Conservation (phyloP, 495 filamentous ascomycete genomes). For the Hypoxylon rickii region DNA sequence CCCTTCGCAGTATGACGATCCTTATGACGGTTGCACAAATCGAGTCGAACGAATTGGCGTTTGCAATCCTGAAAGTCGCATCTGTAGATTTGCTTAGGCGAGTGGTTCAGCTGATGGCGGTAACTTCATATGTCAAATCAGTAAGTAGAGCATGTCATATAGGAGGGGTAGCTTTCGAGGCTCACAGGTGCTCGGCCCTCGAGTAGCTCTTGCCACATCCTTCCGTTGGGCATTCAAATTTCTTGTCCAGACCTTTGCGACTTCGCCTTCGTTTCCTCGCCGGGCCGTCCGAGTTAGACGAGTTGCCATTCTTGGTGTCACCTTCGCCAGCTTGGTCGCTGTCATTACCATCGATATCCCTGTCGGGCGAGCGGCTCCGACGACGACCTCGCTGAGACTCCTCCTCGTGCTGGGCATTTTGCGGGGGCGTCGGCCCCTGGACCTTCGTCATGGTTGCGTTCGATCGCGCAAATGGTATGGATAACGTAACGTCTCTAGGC, state of each 20-base stretch:
- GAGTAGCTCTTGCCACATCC: slow-evolving; percentile 97
- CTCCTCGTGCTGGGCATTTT: slow-evolving; percentile 49
- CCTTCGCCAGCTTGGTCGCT: slow-evolving; percentile 42
- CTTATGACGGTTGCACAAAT: slow-evolving; percentile 89
- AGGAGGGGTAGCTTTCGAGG: not conserved
- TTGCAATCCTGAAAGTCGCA: slow-evolving; percentile 93
- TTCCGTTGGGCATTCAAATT: slow-evolving; percentile 88
- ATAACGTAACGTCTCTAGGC: slow-evolving; percentile 45
- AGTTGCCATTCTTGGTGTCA: slow-evolving; percentile 49
- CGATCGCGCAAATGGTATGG: slow-evolving; percentile 40
- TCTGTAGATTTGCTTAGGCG: slow-evolving; percentile 92
- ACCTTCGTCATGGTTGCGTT: slow-evolving; percentile 48
- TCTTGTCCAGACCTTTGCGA: slow-evolving; percentile 89
- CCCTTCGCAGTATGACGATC: slow-evolving; percentile 96
- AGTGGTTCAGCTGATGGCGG: slow-evolving; percentile 95
- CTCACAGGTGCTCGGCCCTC: slow-evolving; percentile 89
- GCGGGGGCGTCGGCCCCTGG: slow-evolving; percentile 48
- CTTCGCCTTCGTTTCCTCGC: slow-evolving; percentile 76
- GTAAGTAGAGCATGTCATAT: slow-evolving; percentile 15
- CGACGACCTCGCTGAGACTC: slow-evolving; percentile 51
- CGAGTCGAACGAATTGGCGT: slow-evolving; percentile 90
- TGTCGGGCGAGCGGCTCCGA: slow-evolving; percentile 52
- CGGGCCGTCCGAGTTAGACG: slow-evolving; percentile 60
- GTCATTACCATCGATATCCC: slow-evolving; percentile 49
- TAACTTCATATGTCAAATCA: slow-evolving; percentile 51